Percentiles rank a stretch among this genome's conserved stretches.
These are phyloP conservation scores for Pisolithus marmoratus DNA, from an alignment of 768 basidiomycete species.

Conservation along the genomic window DNA sequence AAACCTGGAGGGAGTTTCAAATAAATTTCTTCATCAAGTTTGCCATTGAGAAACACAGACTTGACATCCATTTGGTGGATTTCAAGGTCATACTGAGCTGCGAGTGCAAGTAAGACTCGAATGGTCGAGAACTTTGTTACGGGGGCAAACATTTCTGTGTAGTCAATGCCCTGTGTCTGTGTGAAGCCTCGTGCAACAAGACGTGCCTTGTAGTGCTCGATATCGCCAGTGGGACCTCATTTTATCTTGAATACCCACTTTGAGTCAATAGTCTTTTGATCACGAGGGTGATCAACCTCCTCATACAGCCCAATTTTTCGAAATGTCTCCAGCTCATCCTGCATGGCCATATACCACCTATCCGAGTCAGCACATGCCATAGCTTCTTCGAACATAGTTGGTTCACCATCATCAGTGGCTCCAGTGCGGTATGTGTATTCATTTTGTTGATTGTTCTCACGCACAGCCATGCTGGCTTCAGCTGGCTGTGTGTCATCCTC, in stretches of 20 bases:
- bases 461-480: too few relatives aligned
- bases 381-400: not conserved
- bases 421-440: not conserved
- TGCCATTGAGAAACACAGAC: conserved; percentile 16
- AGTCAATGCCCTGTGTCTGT: conserved; percentile 31
- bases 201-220: conserved; percentile 32
- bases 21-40: conserved; percentile 22
- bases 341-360: conserved; percentile 2
- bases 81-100: not conserved
- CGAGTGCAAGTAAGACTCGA: conserved; percentile 12
- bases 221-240: conserved; percentile 16
- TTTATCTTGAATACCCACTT: conserved; percentile 6
- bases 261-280: not conserved
- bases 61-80: conserved; percentile 25
- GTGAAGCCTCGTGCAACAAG: conserved; percentile 34
- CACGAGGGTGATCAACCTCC: not conserved
- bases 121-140: conserved; percentile 17
- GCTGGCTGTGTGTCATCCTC: too few relatives aligned
- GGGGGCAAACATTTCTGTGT: conserved; percentile 27
- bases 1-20: conserved; percentile 18
- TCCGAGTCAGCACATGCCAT: not conserved
- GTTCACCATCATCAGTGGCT: not conserved
- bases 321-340: not conserved
- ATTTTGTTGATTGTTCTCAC: not conserved
- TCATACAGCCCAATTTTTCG: not conserved